These are phyloP conservation scores for Aspergillus japonicus DNA, from an alignment of 2,329 filamentous ascomycete genomes.

Conservation along the genomic window DNA sequence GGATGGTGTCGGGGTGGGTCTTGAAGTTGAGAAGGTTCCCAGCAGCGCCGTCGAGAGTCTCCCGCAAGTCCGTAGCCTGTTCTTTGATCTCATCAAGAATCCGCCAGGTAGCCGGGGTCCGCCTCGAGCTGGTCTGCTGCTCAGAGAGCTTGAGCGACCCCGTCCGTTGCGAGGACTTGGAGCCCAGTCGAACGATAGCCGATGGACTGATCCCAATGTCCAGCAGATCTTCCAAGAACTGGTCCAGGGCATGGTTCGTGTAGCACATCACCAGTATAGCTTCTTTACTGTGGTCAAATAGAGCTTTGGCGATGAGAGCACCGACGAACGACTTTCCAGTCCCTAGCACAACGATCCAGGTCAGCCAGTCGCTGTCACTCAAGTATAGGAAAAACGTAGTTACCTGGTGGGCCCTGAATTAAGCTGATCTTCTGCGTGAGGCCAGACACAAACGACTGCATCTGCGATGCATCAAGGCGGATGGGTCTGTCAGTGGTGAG, in stretches of 20 bases:
- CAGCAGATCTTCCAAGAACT: slow-evolving; percentile 65
- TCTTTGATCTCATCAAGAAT: slow-evolving; percentile 46
- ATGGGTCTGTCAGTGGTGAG: slow-evolving; percentile 34
- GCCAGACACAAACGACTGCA: slow-evolving; percentile 55
- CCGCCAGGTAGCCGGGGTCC: slow-evolving; percentile 33
- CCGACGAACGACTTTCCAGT: slow-evolving; percentile 77
- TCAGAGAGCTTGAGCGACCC: slow-evolving; percentile 48
- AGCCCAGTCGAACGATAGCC: slow-evolving; percentile 62
- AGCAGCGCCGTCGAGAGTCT: background rate
- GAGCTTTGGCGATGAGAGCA: slow-evolving; percentile 57
- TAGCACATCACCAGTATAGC: slow-evolving; percentile 65
- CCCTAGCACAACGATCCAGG: slow-evolving; percentile 42
- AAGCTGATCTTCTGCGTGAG: slow-evolving; percentile 56
- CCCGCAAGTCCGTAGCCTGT: slow-evolving; percentile 31
- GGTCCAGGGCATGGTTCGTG: slow-evolving; percentile 66
- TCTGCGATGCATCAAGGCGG: slow-evolving; percentile 55
- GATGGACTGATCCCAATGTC: slow-evolving; percentile 54
- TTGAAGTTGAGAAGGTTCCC: too few relatives aligned
- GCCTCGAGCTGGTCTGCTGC: slow-evolving; percentile 27
- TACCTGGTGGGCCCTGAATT: slow-evolving; percentile 72
- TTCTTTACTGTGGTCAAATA: slow-evolving; percentile 52
- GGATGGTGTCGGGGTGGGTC: slow-evolving; percentile 23
- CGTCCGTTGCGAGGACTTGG: slow-evolving; percentile 56
- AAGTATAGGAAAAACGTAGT: background rate
- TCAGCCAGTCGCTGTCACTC: too few relatives aligned